Evolutionary conservation across 768 basidiomycete species (phyloP).

Genomic region (Calocera cornea): DNA sequence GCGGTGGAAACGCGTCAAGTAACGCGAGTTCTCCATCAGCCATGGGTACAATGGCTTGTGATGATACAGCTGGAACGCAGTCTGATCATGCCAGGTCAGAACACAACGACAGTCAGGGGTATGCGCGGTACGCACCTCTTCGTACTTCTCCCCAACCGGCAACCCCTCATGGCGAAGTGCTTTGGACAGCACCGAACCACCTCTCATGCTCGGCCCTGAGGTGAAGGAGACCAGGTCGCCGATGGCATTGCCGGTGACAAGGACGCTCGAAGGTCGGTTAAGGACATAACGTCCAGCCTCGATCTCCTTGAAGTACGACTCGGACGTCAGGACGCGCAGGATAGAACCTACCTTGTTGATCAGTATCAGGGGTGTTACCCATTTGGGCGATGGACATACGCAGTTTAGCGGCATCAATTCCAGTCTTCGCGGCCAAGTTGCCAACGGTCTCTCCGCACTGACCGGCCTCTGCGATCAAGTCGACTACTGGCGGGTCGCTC

Average conservation of each 20-base stretch:
- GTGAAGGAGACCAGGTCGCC: not conserved
- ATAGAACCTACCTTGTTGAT: not conserved
- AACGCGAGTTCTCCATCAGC: not conserved
- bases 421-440: not conserved
- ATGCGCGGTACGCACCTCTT: not conserved
- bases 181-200: not conserved
- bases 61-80: not conserved
- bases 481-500: not conserved
- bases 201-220: not conserved
- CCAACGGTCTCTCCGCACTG: not conserved
- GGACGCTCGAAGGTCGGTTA: not conserved
- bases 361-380: not conserved
- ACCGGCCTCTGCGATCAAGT: not conserved
- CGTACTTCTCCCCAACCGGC: not conserved
- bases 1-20: not conserved
- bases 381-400: not conserved
- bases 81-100: not conserved
- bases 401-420: conserved; percentile 4
- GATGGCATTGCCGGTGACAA: not conserved
- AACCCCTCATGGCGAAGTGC: not conserved
- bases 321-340: not conserved
- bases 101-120: not conserved
- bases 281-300: not conserved
- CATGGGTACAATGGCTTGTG: not conserved
- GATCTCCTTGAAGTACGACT: not conserved